Base-by-base conservation (phyloP, 805 yeast species). In the Yarrowia alimentaria region DNA sequence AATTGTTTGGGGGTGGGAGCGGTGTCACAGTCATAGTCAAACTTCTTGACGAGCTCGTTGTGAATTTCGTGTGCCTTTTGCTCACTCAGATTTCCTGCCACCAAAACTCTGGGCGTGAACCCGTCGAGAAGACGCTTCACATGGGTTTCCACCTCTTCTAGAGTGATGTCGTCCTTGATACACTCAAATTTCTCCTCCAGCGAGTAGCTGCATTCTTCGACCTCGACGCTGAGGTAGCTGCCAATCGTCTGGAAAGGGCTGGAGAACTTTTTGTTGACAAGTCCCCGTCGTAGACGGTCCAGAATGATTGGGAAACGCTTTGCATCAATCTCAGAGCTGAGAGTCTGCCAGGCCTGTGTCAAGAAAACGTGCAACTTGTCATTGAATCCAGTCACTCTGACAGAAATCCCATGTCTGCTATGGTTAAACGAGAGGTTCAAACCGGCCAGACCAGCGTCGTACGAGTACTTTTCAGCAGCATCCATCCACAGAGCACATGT, bases 161-260 rank as follows among this genome's bases (percentile, higher is more conserved):
- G 9, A 5, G 33, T 40, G 25, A 40, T 40, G 1, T 40, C 47
- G 7, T 28, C n/a, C 3, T 95, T 95, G n/a, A n/a, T n/a, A n/a
- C n/a, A n/a, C 62, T 91, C 93, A 95, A 96, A 89, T 59, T 79
- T 73, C 64, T 91, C 98, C 16, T 61, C 71, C 12, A 67, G 55
- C 51, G 73, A 68, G 19, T 19, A 28, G 19, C 10, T 17, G 8
- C 8, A 4, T 19, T 28, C 33, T 4, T 40, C 19, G 11, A 40
- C 25, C 4, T n/a, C 25, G 3, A 33, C 47, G 5, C 25, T n/a
- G 3, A 28, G 25, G n/a, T 40, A 40, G 6, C 18, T 13, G 25
- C 9, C 25, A 6, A 40, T 40, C 18, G 13, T 6, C 47, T 19
- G 25, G 33, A 18, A 40, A 6, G 47, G 17, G 13, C 25, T 26